Base-by-base conservation (phyloP, 2,329 filamentous ascomycete species). In the Aspergillus melleus region DNA sequence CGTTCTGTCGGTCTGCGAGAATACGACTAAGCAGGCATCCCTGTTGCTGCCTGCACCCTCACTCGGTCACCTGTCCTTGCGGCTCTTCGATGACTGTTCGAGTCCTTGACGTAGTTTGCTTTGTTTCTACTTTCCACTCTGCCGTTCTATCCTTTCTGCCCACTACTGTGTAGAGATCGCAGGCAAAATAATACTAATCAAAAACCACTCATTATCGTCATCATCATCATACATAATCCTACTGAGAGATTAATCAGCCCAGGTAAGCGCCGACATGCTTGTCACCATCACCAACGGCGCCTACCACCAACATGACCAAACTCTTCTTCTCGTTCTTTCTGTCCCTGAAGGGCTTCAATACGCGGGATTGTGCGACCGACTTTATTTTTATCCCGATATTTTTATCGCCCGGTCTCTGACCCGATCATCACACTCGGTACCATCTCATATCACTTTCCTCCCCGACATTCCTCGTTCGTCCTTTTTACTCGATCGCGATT, bases 11-110 rank as follows among this genome's bases (percentile, higher is more conserved):
- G 54, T 56, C 54, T 49, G 49, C 20, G 29, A 51, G 26, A 20
- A 29, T 50, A 6, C 54, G 46, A 56, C 54, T 56, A 51, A 56
- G 54, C 49, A 51, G 54, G 54, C 54, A 56, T 24, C 54, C 29
- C 46, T 51, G 47, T 51, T 51, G 54, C 16, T 56, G 54, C 54
- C 54, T 56, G 47, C 47, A 19, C 44, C 44, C 12, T 47, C 19
- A 9, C 4, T 24, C 12, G 44, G 26, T 39, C 51, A 32, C 51
- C 22, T 53, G 51, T 19, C 19, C 54, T 19, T 55, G 54, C 29
- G 46, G 30, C 20, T 42, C 44, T 9, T 49, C 10, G 19, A 47
- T 47, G 44, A 47, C 44, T 47, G 44, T 47, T 24, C 20, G 19
- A 36, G 10, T 36, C 11, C 12, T 36, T 36, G 32, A 29, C 26